Conservation (phyloP, 257 asterid genomes). For the Fraxinus cuspidata region DNA sequence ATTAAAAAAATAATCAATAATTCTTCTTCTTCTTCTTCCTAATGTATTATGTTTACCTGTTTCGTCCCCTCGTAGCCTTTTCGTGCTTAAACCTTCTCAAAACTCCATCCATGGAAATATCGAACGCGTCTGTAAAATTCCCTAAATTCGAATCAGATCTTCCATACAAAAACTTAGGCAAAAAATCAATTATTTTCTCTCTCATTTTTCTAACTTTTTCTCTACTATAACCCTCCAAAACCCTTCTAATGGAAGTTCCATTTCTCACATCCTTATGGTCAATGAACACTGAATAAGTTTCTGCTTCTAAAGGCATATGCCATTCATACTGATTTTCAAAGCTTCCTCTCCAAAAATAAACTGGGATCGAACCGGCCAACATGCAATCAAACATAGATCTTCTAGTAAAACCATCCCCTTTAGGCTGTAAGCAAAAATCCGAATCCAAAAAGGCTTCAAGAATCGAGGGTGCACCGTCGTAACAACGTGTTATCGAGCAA, state of each 20-base stretch:
- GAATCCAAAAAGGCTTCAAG: conserved; percentile 39
- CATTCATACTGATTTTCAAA: conserved; percentile 42
- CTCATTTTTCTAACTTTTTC: conserved; percentile 43
- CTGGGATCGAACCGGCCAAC: conserved; percentile 52
- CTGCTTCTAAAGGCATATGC: conserved; percentile 31
- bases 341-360: conserved; percentile 45
- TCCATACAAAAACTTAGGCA: conserved; percentile 38
- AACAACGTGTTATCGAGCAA: conserved; percentile 30
- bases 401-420: conserved; percentile 44
- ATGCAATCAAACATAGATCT: conserved; percentile 50
- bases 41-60: neutral
- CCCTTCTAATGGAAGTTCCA: conserved; percentile 12
- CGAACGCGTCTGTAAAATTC: conserved; percentile 31
- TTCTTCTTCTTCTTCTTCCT: neutral
- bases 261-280: conserved; percentile 34
- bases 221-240: conserved; percentile 27
- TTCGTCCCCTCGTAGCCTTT: neutral
- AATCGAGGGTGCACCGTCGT: conserved; percentile 38
- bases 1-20: neutral
- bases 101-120: conserved; percentile 28
- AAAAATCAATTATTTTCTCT: conserved; percentile 33
- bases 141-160: conserved; percentile 23
- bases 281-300: conserved; percentile 38
- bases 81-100: conserved; percentile 28
- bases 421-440: conserved; percentile 48